Evolutionary conservation across 148 eudicot species (phyloP), one percentile per base, ranked within the genome.

Genomic region (Hydrangea macrophylla): DNA sequence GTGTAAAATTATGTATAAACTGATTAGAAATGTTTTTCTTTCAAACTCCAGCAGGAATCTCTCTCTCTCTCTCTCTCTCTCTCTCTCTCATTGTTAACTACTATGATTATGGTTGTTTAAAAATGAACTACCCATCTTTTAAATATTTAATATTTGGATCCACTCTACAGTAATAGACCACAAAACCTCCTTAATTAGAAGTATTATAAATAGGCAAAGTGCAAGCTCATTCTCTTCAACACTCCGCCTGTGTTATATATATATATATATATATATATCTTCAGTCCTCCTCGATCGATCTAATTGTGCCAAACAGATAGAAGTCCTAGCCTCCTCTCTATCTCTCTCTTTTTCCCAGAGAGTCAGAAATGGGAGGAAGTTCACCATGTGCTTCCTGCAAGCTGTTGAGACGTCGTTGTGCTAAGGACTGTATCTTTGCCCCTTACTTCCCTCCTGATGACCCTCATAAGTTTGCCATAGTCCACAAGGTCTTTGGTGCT

Each of bases 321-420:
- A 50, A 30, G n/a, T 50, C 17, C 58, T 33, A 48, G 2, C 25
- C 10, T 9, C 23, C 15, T 7, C 28, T 9, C 23, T n/a, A n/a
- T n/a, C n/a, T n/a, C n/a, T n/a, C n/a, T n/a, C 53, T 18, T 48
- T 18, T 32, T 23, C 15, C 27, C 26, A 15, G 39, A 12, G 8
- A 35, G 39, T 35, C 44, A 0, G 37, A 71, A 68, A 77, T 79
- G 83, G 87, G 73, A 23, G 91, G 91, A 73, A 78, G 45, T 53
- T 77, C 98, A 6, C 98, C 98, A 6, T 92, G 98, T 69, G 96
- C 96, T n/a, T 89, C 98, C 25, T 92, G 98, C 86, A 89, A 89
- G 74, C 66, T 92, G 76, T 67, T 92, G 71, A 74, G 98, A 65
- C 88, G 98, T 25, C 88, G 98, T 13, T 92, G 98, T 51, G 82